These are phyloP conservation scores for Teratosphaeria gauchensis DNA, from an alignment of 2,329 filamentous ascomycete genomes.

Conservation along the genomic window DNA sequence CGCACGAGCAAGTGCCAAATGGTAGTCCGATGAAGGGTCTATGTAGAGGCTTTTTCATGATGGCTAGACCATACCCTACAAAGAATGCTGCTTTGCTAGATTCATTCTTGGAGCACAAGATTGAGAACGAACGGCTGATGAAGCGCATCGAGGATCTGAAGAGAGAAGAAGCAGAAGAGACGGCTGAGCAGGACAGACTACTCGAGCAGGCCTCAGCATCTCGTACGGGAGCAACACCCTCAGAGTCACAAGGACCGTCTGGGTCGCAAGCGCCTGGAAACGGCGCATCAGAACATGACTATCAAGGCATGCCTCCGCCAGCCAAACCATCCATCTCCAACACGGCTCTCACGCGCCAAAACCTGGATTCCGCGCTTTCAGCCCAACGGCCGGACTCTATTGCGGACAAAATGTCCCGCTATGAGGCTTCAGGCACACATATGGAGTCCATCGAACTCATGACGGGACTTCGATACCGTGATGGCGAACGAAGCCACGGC, in stretches of 20 bases:
- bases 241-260: conserved; percentile 9
- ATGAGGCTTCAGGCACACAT: conserved; percentile 61
- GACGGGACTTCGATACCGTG: conserved; percentile 76
- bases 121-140: conserved; percentile 81
- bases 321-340: conserved; percentile 55
- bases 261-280: conserved; percentile 10
- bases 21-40: conserved; percentile 43
- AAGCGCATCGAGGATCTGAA: conserved; percentile 78
- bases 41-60: conserved; percentile 88
- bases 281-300: conserved; percentile 21
- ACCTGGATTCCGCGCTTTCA: conserved; percentile 62
- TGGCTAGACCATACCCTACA: conserved; percentile 81
- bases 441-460: conserved; percentile 88
- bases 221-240: conserved; percentile 17
- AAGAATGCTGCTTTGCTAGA: conserved; percentile 78
- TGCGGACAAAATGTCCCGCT: conserved; percentile 74
- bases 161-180: conserved; percentile 74
- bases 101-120: conserved; percentile 92
- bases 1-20: conserved; percentile 40
- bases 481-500: conserved; percentile 78
- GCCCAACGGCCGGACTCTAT: conserved; percentile 63
- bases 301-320: conserved; percentile 50
- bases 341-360: conserved; percentile 64
- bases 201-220: conserved; percentile 26
- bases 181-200: conserved; percentile 54